phyloP scores from a whole-genome alignment of 192 early-diverging fungal species.

The Linderina pennispora region DNA sequence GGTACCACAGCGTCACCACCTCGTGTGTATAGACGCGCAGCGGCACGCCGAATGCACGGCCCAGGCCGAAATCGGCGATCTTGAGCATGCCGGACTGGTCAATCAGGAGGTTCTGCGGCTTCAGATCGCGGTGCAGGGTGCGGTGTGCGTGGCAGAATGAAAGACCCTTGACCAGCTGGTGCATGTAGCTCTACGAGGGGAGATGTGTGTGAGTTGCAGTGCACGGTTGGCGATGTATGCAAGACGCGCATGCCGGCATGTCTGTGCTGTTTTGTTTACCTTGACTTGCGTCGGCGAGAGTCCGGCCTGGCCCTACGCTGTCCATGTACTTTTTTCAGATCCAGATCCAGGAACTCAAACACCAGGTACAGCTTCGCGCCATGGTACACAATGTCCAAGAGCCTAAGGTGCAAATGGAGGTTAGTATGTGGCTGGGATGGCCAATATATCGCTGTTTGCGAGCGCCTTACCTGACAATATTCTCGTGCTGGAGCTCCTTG shows the following conservation, averaged over 20 bases:
- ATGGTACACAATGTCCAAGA: constrained; percentile 84
- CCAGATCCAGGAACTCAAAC: constrained; percentile 94
- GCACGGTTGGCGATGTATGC: too few relatives aligned
- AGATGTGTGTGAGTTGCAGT: too few relatives aligned
- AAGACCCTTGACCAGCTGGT: constrained; percentile 83
- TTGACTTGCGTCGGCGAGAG: constrained; percentile 57
- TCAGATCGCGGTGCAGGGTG: constrained; percentile 95
- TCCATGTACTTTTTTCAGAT: constrained; percentile 86
- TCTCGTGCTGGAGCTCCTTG: constrained; percentile 79
- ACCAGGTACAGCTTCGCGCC: constrained; percentile 88
- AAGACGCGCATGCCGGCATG: too few relatives aligned
- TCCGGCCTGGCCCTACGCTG: constrained; percentile 37
- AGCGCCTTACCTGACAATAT: constrained; percentile 70
- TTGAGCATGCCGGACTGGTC: constrained; percentile 81
- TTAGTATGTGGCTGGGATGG: too few relatives aligned
- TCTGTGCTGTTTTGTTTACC: too few relatives aligned
- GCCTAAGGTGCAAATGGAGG: constrained; percentile 44
- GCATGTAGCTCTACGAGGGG: constrained; percentile 78
- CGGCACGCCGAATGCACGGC: constrained; percentile 86
- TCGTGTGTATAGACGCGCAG: constrained; percentile 93
- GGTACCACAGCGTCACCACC: constrained; percentile 93
- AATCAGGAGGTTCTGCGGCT: constrained; percentile 98
- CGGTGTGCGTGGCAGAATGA: constrained; percentile 86
- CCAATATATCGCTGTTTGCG: too few relatives aligned
- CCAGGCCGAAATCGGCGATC: constrained; percentile 95